A percentile compares a stretch with the other conserved stretches of the same genome.
Evolutionary conservation across 345 rosid species (phyloP).

Genomic region (Gossypium sturtianum): DNA sequence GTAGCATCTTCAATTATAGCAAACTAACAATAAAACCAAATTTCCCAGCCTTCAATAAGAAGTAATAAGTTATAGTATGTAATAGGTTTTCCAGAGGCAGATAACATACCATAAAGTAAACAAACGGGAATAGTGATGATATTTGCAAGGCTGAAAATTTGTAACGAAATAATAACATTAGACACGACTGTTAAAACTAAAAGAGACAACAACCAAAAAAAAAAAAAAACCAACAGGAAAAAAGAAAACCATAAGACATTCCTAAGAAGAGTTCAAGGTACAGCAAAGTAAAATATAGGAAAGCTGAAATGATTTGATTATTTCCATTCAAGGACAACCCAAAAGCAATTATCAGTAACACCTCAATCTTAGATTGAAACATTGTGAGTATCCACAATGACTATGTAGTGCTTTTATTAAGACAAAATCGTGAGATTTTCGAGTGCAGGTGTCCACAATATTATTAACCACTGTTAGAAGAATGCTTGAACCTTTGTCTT

Average conservation of each 20-base stretch:
- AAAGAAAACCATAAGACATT: background rate
- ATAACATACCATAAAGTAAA: constrained; percentile 68
- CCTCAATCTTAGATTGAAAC: background rate
- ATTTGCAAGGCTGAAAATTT: constrained; percentile 61
- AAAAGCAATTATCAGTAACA: background rate
- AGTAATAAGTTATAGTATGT: background rate
- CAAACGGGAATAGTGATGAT: constrained; percentile 73
- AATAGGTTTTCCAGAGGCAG: background rate
- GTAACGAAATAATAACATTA: background rate
- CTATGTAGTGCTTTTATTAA: background rate
- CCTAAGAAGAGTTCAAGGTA: background rate
- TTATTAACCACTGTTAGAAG: background rate
- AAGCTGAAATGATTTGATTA: background rate
- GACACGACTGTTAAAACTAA: background rate
- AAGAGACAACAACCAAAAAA: background rate
- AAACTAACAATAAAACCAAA: background rate
- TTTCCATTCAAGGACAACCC: background rate
- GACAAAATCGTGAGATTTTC: background rate
- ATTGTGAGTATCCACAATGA: background rate
- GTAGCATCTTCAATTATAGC: background rate
- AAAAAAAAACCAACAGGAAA: background rate
- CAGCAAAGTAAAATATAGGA: background rate
- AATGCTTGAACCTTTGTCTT: background rate
- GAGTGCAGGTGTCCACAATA: background rate
- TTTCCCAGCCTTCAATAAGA: background rate